Base-by-base conservation (phyloP, 345 rosid genomes). In the Camelina neglecta region DNA sequence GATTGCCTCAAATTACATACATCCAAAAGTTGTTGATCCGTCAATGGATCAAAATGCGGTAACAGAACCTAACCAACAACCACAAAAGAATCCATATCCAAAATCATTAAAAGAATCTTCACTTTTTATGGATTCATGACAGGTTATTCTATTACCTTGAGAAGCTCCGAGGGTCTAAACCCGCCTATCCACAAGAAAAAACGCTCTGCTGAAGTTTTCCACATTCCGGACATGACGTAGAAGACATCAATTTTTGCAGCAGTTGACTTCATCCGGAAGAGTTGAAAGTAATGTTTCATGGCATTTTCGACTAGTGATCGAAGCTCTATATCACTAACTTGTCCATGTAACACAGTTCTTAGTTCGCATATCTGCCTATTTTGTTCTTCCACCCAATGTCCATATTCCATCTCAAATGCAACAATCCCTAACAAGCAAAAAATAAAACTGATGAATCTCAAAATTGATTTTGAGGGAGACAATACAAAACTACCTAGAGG, bases 181-280 rank as follows among this genome's bases (percentile, higher is more conserved):
- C 99, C 99, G 23, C 97, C 99, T 1, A 95, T 89, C 99, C 99
- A 95, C 26, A 83, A 81, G 86, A 95, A 95, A 71, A 92, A 88
- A n/a, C 93, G 83, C 82, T 95, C 99, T 9, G 97, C 87, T 0
- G 96, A 72, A 18, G 99, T 82, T 76, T 84, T 92, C 99, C 99
- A 95, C 88, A 87, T 60, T 26, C 99, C 99, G 0, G 83, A 86
- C 84, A 95, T 92, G 69, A 95, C 61, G 65, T 88, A 92, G 71
- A 90, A 92, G 31, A 92, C 97, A 74, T 95, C 97, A 26, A 85
- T 76, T 79, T 84, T 88, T 6, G 99, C 90, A 41, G 92, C 96
- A 1, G 80, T 39, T 55, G 97, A 79, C 81, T 95, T 95, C 96
- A 89, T 80, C 35, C 81, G 85, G 84, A 95, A 92, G 73, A 95